phyloP scores from a whole-genome alignment of 2,329 filamentous ascomycete species.

The Phialophora tarda region DNA sequence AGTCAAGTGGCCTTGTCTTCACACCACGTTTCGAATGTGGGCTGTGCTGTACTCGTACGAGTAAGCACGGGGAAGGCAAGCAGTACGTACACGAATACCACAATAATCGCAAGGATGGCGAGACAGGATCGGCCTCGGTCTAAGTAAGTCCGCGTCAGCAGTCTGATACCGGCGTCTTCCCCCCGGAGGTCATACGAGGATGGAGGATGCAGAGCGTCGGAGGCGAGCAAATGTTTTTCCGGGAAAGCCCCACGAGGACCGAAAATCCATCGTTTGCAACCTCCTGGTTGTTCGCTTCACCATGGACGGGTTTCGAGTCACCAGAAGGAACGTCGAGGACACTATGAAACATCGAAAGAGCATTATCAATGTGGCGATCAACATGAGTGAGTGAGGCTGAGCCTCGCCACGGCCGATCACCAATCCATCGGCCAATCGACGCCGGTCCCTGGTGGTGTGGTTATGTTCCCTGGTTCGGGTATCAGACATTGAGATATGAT shows the following conservation, averaged over 20 bases:
- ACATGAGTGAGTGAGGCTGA: background rate
- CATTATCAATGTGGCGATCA: background rate
- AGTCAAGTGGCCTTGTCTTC: background rate
- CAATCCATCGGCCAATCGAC: background rate
- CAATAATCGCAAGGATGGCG: background rate
- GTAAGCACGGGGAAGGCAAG: background rate
- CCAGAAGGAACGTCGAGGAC: background rate
- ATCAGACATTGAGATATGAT: background rate
- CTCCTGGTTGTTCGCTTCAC: background rate
- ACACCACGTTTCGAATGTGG: background rate
- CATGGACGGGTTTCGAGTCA: background rate
- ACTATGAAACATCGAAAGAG: background rate
- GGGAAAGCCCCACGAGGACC: background rate
- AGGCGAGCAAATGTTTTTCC: background rate
- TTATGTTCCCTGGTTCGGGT: background rate
- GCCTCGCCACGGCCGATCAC: background rate
- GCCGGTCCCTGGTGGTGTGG: background rate
- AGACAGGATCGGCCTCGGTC: background rate
- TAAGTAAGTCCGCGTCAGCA: background rate
- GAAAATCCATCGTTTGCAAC: background rate
- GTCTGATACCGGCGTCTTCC: background rate
- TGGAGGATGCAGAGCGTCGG: background rate
- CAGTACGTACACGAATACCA: background rate
- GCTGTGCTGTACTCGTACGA: no score
- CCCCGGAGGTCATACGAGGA: no score